A percentile compares a stretch with the other conserved stretches of the same genome.
These are phyloP conservation scores for Cotoneaster glaucophyllus DNA, from an alignment of 306 rosid species.

Conservation along the genomic window DNA sequence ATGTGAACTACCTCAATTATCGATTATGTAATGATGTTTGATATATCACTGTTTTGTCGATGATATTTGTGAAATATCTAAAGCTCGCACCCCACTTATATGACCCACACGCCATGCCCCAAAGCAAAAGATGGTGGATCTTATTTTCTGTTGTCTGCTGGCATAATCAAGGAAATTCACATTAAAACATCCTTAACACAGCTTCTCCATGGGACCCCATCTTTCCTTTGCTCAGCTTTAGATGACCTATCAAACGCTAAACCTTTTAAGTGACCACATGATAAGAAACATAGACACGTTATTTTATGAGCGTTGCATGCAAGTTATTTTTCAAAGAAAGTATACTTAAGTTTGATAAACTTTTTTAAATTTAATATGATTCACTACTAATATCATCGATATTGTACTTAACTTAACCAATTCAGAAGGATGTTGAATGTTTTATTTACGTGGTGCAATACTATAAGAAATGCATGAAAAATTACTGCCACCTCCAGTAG, in stretches of 20 bases:
- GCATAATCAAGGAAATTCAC: neutral
- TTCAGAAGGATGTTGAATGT: neutral
- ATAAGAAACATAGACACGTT: too few species aligned
- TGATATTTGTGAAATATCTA: neutral
- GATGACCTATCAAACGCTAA: neutral
- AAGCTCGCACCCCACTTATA: neutral
- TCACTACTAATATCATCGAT: too few species aligned
- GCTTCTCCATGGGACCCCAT: neutral
- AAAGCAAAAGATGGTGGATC: neutral
- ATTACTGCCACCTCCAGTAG: neutral
- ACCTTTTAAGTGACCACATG: accelerated
- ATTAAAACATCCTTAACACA: neutral
- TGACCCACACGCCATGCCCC: neutral
- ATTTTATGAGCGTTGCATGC: too few species aligned
- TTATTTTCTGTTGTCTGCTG: neutral
- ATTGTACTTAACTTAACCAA: too few species aligned
- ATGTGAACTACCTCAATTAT: neutral
- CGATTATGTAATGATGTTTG: neutral
- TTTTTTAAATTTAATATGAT: too few species aligned
- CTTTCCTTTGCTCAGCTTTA: neutral
- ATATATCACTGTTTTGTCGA: neutral
- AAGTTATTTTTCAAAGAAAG: neutral
- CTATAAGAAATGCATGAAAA: neutral
- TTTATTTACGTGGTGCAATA: neutral
- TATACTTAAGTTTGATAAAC: too few species aligned